These are phyloP conservation scores for Panellus pusillus DNA, from an alignment of 768 basidiomycete species.

Conservation along the genomic window DNA sequence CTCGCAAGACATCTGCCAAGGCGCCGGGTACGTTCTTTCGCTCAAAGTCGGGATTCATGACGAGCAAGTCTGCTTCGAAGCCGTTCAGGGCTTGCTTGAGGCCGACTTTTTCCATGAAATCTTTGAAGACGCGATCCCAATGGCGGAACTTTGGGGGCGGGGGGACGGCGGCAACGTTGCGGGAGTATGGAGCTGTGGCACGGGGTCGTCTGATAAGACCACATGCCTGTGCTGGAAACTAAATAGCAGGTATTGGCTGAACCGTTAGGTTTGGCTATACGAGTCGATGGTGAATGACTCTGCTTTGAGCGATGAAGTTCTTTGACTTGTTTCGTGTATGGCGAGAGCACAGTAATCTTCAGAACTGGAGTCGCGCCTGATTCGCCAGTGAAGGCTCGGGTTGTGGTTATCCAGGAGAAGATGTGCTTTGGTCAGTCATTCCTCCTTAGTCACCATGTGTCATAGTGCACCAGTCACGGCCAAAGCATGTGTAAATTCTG, in stretches of 20 bases:
- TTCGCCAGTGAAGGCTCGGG: slow-evolving; percentile 11
- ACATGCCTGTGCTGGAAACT: too few relatives aligned
- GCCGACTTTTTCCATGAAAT: slow-evolving; percentile 56
- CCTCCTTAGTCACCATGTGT: too few relatives aligned
- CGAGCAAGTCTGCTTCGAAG: slow-evolving; percentile 69
- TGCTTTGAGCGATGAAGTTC: slow-evolving; percentile 41
- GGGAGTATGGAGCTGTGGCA: slow-evolving; percentile 29
- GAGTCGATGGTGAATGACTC: slow-evolving; percentile 55
- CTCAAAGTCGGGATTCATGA: slow-evolving; percentile 71
- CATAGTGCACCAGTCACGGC: too few relatives aligned
- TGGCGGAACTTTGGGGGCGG: slow-evolving; percentile 43
- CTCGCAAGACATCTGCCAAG: slow-evolving; percentile 48
- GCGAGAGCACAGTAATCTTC: slow-evolving; percentile 54
- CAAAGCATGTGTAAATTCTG: too few relatives aligned
- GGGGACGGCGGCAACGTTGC: slow-evolving; percentile 29
- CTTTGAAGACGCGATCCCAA: slow-evolving; percentile 60
- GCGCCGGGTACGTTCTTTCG: slow-evolving; percentile 54
- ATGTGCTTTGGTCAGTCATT: too few relatives aligned
- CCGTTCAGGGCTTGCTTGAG: slow-evolving; percentile 60
- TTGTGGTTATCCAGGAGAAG: too few relatives aligned
- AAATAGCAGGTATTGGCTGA: too few relatives aligned
- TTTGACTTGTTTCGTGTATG: slow-evolving; percentile 58
- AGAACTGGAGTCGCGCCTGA: slow-evolving; percentile 12
- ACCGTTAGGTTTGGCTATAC: too few relatives aligned
- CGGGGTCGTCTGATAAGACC: too few relatives aligned